Evolutionary conservation across 1,284 basidiomycete genomes (phyloP), one percentile per base, ranked within the genome.

Genomic region (Fistulinella staudtii): DNA sequence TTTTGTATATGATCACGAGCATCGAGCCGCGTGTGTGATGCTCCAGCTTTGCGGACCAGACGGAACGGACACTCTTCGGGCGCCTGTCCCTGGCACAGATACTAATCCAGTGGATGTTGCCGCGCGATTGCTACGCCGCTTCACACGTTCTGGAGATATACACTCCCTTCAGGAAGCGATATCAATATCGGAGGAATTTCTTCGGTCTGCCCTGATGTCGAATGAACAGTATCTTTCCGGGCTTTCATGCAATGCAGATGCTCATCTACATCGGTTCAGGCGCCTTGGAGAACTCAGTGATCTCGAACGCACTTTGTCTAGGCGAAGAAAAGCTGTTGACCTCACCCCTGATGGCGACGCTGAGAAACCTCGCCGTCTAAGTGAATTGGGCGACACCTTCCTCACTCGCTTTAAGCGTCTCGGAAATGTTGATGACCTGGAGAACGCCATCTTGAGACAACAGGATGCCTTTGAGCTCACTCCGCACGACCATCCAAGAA

Each of bases 131-230:
- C 8, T 15, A 10, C 9, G 1, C 8, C 41, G 33, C 13, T 43
- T 43, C 6, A 21, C 30, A 20, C 33, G n/a, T 9, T 31, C 3
- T 11, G 22, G 43, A 6, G 15, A 40, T 27, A 4, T 27, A 15
- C 20, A 24, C 23, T 27, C 38, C 31, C 36, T 45, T 18, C 23
- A 41, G 7, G 24, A 34, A 4, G 39, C 43, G 4, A 40, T 49
- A 8, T 21, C 20, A 3, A 7, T 28, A 5, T 35, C 35, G 18
- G 15, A 24, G 6, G 22, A 2, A n/a, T 35, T 23, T 22, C 2
- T 35, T n/a, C 23, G 14, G 15, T 37, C 27, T 18, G 18, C 10
- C 6, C 23, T 27, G n/a, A n/a, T 5, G 4, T 13, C 6, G 7
- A 15, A 11, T 18, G 22, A 10, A 10, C 9, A 14, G 18, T 27